These are phyloP conservation scores for Tolypocladium sp. DNA, from an alignment of 2,329 filamentous ascomycete species.

Conservation along the genomic window DNA sequence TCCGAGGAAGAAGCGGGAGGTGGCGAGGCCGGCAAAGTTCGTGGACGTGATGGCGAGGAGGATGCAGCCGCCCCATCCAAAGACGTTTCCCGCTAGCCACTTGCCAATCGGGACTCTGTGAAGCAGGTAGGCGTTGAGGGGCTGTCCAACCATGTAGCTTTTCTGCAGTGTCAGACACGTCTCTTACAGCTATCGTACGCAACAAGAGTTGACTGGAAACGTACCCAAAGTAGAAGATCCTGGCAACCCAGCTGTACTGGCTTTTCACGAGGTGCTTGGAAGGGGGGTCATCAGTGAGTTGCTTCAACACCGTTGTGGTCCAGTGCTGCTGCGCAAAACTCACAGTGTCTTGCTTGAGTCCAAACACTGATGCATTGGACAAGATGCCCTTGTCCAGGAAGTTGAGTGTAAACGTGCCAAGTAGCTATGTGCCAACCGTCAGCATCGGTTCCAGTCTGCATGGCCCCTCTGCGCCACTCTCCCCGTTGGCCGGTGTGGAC, in stretches of 20 bases:
- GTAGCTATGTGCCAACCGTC: neutral
- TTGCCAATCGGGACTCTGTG: constrained; percentile 5
- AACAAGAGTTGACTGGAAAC: no score
- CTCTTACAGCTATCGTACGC: no score
- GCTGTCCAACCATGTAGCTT: neutral
- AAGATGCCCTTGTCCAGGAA: constrained; percentile 3
- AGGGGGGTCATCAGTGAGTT: no score
- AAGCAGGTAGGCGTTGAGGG: neutral
- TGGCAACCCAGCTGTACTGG: constrained; percentile 4
- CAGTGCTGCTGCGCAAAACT: neutral
- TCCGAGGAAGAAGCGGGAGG: constrained; percentile 7
- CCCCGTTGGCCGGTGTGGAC: no score
- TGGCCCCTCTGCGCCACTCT: no score
- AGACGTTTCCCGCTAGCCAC: constrained; percentile 2
- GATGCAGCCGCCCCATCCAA: constrained; percentile 1
- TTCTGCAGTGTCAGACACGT: neutral
- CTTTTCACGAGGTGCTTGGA: constrained; percentile 1
- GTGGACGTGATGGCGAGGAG: neutral
- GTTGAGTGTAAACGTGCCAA: neutral
- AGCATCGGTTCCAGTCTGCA: neutral
- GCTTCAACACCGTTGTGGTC: no score
- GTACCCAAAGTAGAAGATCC: constrained; percentile 4
- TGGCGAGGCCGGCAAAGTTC: constrained; percentile 6
- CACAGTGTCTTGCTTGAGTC: neutral
- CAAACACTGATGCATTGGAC: constrained; percentile 3